phyloP scores from a whole-genome alignment of 345 rosid species.

The Moringa oleifera region DNA sequence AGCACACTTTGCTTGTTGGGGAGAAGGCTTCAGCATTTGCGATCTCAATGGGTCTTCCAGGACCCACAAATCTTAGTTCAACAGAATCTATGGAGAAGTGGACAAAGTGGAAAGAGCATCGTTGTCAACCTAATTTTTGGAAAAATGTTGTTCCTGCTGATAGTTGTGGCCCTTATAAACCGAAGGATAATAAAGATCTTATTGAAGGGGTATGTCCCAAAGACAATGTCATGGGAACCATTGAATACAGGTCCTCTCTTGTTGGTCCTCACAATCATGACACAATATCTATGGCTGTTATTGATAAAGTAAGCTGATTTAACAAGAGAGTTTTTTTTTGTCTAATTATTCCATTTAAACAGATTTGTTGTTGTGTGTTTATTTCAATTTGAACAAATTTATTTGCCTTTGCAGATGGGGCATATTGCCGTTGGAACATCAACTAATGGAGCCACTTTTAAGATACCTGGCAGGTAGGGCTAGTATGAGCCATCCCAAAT shows the following conservation, averaged over 20 bases:
- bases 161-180: slow-evolving; percentile 79
- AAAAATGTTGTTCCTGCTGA: slow-evolving; percentile 58
- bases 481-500: neutral
- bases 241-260: slow-evolving; percentile 37
- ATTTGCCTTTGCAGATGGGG: slow-evolving; percentile 47
- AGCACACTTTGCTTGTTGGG: slow-evolving; percentile 82
- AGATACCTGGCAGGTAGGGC: slow-evolving; percentile 88
- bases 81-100: slow-evolving; percentile 69
- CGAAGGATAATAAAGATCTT: slow-evolving; percentile 16
- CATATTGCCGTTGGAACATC: slow-evolving; percentile 93
- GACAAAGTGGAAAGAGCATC: slow-evolving; percentile 64
- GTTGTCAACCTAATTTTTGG: slow-evolving; percentile 83
- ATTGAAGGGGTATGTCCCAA: slow-evolving; percentile 17
- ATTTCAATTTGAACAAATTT: slow-evolving; percentile 8
- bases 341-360: neutral
- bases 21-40: slow-evolving; percentile 84
- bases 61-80: slow-evolving; percentile 83
- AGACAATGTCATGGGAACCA: slow-evolving; percentile 25
- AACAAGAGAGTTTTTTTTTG: neutral
- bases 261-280: slow-evolving; percentile 79
- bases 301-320: slow-evolving; percentile 60
- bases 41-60: slow-evolving; percentile 88
- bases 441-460: slow-evolving; percentile 93
- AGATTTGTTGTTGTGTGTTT: neutral
- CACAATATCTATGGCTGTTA: slow-evolving; percentile 88